phyloP scores from a whole-genome alignment of 441 rosid genomes.

The Erodium chrysanthum region DNA sequence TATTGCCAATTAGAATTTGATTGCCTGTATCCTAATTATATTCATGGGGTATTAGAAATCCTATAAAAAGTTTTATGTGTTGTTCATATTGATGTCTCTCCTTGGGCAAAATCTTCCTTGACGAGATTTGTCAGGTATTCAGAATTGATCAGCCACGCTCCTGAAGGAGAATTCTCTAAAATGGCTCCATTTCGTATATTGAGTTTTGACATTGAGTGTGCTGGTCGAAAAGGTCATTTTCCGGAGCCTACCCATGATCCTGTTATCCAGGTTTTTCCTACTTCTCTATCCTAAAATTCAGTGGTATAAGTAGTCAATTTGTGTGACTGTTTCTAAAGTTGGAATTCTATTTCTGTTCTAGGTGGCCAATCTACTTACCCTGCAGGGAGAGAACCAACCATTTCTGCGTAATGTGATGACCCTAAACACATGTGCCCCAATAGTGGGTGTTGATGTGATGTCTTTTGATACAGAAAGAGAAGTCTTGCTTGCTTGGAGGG shows the following conservation, averaged over 20 bases:
- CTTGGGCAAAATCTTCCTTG: constrained; percentile 27
- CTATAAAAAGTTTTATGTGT: constrained; percentile 12
- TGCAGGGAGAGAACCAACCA: constrained; percentile 88
- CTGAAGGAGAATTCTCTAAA: constrained; percentile 89
- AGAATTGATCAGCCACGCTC: constrained; percentile 71
- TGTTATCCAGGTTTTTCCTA: constrained; percentile 73
- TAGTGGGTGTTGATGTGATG: constrained; percentile 89
- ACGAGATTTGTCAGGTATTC: constrained; percentile 44
- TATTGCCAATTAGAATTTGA: constrained; percentile 82
- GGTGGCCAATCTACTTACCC: constrained; percentile 92
- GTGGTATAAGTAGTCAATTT: constrained; percentile 8
- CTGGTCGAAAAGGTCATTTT: constrained; percentile 98
- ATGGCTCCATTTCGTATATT: constrained; percentile 98
- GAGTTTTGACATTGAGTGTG: constrained; percentile 98
- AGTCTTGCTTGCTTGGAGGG: constrained; percentile 95
- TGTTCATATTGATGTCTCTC: constrained; percentile 6
- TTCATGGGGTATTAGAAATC: constrained; percentile 9
- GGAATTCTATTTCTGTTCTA: constrained; percentile 27
- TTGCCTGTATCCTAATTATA: constrained; percentile 80
- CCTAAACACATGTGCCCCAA: constrained; percentile 78
- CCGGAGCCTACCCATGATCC: constrained; percentile 98
- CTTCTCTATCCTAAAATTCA: constrained; percentile 6
- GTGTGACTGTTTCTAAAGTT: constrained; percentile 17
- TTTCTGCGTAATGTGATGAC: constrained; percentile 91
- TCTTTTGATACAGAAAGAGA: constrained; percentile 83